Conservation (phyloP, 2,329 filamentous ascomycete genomes). For the Botrytis squamosa region DNA sequence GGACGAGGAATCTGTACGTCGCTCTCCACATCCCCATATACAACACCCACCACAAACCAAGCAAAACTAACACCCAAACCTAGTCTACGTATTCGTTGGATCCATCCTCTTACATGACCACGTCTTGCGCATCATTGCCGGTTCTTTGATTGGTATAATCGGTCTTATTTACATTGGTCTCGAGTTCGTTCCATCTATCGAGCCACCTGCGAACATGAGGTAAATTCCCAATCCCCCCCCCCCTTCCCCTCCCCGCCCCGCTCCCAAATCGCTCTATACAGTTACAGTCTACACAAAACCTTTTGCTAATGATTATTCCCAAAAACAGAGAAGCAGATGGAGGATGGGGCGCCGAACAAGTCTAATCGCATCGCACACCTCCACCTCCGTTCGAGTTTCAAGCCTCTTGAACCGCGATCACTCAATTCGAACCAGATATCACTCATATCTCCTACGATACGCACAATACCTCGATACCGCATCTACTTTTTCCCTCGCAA, state of each 20-base stretch:
- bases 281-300: no score
- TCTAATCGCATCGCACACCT: conserved; percentile 27
- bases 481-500: not conserved
- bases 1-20: conserved; percentile 89
- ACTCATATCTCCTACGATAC: not conserved
- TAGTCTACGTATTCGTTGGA: conserved; percentile 96
- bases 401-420: not conserved
- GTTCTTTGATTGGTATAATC: conserved; percentile 71
- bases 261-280: not conserved
- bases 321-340: conserved; percentile 45
- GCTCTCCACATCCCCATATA: not conserved
- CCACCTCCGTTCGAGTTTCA: not conserved
- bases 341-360: conserved; percentile 40
- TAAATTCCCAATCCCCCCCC: conserved; percentile 4
- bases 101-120: conserved; percentile 72
- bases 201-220: conserved; percentile 58
- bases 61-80: conserved; percentile 26
- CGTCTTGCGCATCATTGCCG: conserved; percentile 71
- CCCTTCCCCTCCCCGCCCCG: no score
- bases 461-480: not conserved
- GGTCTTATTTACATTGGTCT: conserved; percentile 75
- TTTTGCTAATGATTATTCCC: not conserved
- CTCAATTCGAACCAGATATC: not conserved
- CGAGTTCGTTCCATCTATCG: conserved; percentile 77
- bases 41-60: conserved; percentile 10